Conservation (phyloP, 352 stramenopile genomes). For the Pythium aristosporum region DNA sequence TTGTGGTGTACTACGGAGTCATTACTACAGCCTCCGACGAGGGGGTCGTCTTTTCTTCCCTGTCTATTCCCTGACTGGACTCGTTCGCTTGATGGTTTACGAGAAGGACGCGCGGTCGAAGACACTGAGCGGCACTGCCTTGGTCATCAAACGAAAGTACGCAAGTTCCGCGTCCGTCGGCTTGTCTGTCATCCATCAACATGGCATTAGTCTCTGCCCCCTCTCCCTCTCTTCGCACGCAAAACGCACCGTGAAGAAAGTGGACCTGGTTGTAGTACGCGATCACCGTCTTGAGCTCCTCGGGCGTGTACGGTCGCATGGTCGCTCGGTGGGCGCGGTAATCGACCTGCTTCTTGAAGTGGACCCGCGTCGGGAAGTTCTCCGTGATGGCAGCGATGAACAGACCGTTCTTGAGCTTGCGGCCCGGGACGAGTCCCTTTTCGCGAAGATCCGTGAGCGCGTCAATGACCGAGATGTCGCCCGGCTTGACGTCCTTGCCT, state of each 20-base stretch:
- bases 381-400: constrained; percentile 82
- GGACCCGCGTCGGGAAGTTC: constrained; percentile 74
- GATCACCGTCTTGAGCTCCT: constrained; percentile 71
- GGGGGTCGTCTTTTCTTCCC: not conserved
- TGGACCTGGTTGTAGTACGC: constrained; percentile 87
- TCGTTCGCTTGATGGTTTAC: constrained; percentile 32
- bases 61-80: constrained; percentile 10
- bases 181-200: constrained; percentile 40
- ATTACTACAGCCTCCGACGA: not conserved
- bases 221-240: not conserved
- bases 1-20: no score
- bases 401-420: constrained; percentile 76
- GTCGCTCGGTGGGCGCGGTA: constrained; percentile 72
- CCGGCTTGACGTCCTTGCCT: constrained; percentile 61
- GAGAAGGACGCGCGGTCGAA: constrained; percentile 84
- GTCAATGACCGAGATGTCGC: constrained; percentile 82
- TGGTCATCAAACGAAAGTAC: constrained; percentile 88
- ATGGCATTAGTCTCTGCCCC: no score
- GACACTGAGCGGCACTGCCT: constrained; percentile 73
- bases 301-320: constrained; percentile 76
- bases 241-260: constrained; percentile 56
- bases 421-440: constrained; percentile 55
- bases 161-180: constrained; percentile 66
- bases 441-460: constrained; percentile 67
- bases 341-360: constrained; percentile 84